Evolutionary conservation across 2,329 filamentous ascomycete genomes (phyloP), one percentile per base, ranked within the genome.

Genomic region (Chaetomium sp.): DNA sequence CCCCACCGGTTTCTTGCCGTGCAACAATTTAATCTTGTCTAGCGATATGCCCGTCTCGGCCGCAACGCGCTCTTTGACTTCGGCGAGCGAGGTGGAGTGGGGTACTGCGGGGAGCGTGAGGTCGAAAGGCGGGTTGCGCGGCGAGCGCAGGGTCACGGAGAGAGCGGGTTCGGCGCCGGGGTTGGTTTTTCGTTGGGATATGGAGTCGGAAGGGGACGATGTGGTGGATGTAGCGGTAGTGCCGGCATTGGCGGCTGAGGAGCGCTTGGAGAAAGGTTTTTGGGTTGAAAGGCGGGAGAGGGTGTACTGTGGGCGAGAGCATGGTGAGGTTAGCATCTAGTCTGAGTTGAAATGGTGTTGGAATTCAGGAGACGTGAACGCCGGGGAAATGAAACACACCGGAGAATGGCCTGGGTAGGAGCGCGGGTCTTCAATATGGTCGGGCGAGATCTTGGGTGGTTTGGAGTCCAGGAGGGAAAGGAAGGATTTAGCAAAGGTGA

Each of bases 361-460:
- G 34, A 10, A 33, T 36, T 14, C 8, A 43, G 49, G 34, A 48
- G 35, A 27, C 35, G 6, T n/a, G 1, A 48, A 7, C 47, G 38
- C 19, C 19, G 47, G 19, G 10, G 61, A 35, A 38, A 43, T 53
- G 47, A 47, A 44, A 57, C 85, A 35, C 81, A 96, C 92, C 12
- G 91, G 87, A 62, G 84, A 79, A 59, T 88, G 84, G 33, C 87
- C 76, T 32, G 89, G 87, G 69, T 92, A 91, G 62, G 79, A 83
- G 65, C 85, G 85, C 49, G 89, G 84, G 68, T 96, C 89, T 72
- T 92, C 89, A 71, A 95, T 85, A 82, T 96, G 88, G 71, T 97
- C 90, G 61, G 88, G 78, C n/a, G 87, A 84, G 61, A 97, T 81
- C 76, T 91, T 95, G 65, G 85, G 72, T 6, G 91, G 87, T 49